These are phyloP conservation scores for Aquilaria malaccensis DNA, from an alignment of 345 rosid species.

Conservation along the genomic window DNA sequence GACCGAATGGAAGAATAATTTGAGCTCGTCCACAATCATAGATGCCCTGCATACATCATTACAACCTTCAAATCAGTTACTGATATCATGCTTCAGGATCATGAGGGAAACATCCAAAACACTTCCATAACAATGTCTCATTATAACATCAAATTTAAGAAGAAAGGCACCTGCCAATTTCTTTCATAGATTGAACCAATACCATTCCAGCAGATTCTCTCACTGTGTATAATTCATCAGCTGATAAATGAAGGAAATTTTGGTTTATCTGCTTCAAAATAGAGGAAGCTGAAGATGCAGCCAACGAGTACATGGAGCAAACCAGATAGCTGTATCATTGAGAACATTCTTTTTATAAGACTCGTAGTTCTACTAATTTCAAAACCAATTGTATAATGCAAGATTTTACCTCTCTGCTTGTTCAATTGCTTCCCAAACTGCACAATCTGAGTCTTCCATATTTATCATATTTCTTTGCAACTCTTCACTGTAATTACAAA, in stretches of 20 bases:
- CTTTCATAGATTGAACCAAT: conserved; percentile 67
- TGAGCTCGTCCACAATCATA: conserved; percentile 53
- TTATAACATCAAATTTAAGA: background rate
- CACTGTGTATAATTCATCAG: conserved; percentile 32
- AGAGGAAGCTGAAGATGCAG: conserved; percentile 54
- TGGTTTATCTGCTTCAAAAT: conserved; percentile 26
- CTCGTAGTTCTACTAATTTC: background rate
- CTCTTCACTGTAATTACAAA: no score
- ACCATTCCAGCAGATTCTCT: conserved; percentile 76
- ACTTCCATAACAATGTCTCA: background rate
- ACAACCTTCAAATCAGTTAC: conserved; percentile 2
- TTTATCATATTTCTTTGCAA: no score
- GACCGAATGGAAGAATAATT: conserved; percentile 34
- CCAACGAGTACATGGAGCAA: conserved; percentile 72
- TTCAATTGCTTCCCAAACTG: no score
- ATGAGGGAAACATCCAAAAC: no score
- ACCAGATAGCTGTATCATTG: conserved; percentile 54
- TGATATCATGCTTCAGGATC: no score
- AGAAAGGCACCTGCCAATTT: conserved; percentile 42
- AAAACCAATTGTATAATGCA: no score
- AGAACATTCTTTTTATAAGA: background rate
- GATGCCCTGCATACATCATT: conserved; percentile 41
- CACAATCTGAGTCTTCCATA: no score
- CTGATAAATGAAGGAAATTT: conserved; percentile 10
- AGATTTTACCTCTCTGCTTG: no score